A percentile compares a stretch with the other conserved stretches of the same genome.
Conservation (phyloP, 148 eudicot species). For the Chenopodium suecicum region DNA sequence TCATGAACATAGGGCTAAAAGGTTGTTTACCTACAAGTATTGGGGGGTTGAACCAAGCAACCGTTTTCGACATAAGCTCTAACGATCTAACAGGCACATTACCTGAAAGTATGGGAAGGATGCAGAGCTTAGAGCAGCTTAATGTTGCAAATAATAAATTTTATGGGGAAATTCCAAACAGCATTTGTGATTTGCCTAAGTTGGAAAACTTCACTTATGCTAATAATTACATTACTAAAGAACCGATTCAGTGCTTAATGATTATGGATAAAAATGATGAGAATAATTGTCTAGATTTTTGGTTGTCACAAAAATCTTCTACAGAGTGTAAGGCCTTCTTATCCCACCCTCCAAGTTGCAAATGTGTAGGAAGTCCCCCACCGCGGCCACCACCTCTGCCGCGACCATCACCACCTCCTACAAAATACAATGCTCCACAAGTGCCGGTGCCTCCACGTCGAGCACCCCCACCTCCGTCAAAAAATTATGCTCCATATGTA, state of each 20-base stretch:
- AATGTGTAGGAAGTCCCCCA: conserved; percentile 24
- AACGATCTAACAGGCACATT: conserved; percentile 48
- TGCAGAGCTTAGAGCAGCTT: conserved; percentile 62
- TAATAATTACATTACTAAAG: conserved; percentile 48
- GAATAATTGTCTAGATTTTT: conserved; percentile 47
- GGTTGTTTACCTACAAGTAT: conserved; percentile 59
- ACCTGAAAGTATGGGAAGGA: conserved; percentile 48
- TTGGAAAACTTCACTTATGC: conserved; percentile 65
- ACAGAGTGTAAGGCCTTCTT: conserved; percentile 45
- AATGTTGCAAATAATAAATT: conserved; percentile 59
- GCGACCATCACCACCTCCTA: conserved; percentile 7
- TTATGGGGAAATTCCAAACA: conserved; percentile 52
- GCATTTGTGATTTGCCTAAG: conserved; percentile 58
- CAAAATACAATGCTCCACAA: neutral
- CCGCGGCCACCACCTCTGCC: conserved; percentile 16
- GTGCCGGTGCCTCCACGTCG: neutral
- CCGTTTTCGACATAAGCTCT: conserved; percentile 61
- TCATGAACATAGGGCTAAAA: conserved; percentile 37
- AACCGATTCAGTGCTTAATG: conserved; percentile 37
- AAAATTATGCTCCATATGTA: neutral
- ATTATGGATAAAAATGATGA: conserved; percentile 43
- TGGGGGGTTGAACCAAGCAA: conserved; percentile 38
- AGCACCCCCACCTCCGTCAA: neutral
- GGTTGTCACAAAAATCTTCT: conserved; percentile 47
- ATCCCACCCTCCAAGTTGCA: conserved; percentile 44